Base-by-base conservation (phyloP, 164 flowering plant genomes). In the Umbilicus rupestris region DNA sequence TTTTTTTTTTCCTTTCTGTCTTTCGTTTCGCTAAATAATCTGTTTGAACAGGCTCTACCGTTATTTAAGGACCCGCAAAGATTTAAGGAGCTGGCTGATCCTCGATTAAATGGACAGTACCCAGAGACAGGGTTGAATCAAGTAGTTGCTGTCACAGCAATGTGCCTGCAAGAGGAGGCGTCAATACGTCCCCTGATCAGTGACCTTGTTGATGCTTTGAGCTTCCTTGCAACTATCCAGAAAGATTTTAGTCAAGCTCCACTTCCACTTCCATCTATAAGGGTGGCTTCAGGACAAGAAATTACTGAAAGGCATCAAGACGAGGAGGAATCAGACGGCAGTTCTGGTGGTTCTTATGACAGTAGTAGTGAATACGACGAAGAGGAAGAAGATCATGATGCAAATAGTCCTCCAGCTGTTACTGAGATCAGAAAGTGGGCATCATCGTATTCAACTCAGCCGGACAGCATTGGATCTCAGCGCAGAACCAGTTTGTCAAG, bases 41-140 rank as follows among this genome's bases (percentile, higher is more conserved):
- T 3, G 4, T 62, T 62, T 31, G 22, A 19, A 62, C 65, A 62
- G 65, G 39, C 65, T n/a, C 65, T 33, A 16, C 65, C 65, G 2
- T 39, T 62, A 22, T 62, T 62, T n/a, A 62, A 39, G 28, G 65
- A 62, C 26, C 65, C 65, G 17, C 35, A 62, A 39, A 62, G 65
- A 28, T 62, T 62, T 22, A 35, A 11, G 39, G 65, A 62, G 22
- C 39, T 62, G 42, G 65, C 65, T 35, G 65, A 62, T 62, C 65
- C 65, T 33, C 65, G 22, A 33, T 39, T 62, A 33, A 31, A 31
- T 30, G 39, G 65, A 35, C 65, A 62, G 17, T 62, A 33, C 42
- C 65, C 65, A 31, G 65, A 62, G 65, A 62, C 42, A 39, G 65
- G 65, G 10, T 39, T 62, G 42, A 62, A 62, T 26, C 65, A 62